Evolutionary conservation across 371 early-diverging fungal genomes (phyloP).

Genomic region (Syncephalastrum sp.): DNA sequence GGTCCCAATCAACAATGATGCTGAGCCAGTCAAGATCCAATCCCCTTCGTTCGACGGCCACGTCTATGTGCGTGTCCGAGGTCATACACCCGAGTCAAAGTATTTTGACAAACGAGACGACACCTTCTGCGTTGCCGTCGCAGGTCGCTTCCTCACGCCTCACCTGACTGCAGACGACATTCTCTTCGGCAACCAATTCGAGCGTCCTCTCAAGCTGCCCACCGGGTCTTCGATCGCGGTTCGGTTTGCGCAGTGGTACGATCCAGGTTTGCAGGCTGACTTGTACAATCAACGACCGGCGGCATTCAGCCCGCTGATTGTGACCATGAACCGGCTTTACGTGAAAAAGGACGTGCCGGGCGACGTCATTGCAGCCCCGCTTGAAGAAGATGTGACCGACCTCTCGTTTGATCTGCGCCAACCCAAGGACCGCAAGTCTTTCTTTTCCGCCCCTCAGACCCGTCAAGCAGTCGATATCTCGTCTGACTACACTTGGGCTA

Average conservation of each 20-base stretch:
- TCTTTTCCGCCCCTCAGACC: constrained; percentile 25
- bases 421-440: constrained; percentile 39
- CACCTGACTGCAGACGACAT: constrained; percentile 63
- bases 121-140: constrained; percentile 69
- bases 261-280: constrained; percentile 76
- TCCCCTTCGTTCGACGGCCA: constrained; percentile 65
- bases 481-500: constrained; percentile 55
- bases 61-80: constrained; percentile 66
- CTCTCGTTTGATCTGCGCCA: constrained; percentile 15
- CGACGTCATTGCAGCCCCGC: constrained; percentile 12
- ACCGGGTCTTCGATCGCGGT: constrained; percentile 72
- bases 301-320: constrained; percentile 72
- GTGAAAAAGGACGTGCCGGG: background rate
- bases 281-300: constrained; percentile 73
- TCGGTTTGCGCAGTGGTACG: constrained; percentile 75
- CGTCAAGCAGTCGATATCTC: constrained; percentile 36
- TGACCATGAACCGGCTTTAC: constrained; percentile 71
- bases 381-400: constrained; percentile 37
- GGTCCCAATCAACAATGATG: constrained; percentile 68
- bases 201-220: constrained; percentile 66
- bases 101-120: constrained; percentile 59
- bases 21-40: constrained; percentile 60
- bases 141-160: constrained; percentile 67
- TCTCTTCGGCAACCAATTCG: constrained; percentile 80
- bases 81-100: constrained; percentile 39